phyloP scores from a whole-genome alignment of 495 filamentous ascomycete species.

The Podospora bellae-mahoneyi region DNA sequence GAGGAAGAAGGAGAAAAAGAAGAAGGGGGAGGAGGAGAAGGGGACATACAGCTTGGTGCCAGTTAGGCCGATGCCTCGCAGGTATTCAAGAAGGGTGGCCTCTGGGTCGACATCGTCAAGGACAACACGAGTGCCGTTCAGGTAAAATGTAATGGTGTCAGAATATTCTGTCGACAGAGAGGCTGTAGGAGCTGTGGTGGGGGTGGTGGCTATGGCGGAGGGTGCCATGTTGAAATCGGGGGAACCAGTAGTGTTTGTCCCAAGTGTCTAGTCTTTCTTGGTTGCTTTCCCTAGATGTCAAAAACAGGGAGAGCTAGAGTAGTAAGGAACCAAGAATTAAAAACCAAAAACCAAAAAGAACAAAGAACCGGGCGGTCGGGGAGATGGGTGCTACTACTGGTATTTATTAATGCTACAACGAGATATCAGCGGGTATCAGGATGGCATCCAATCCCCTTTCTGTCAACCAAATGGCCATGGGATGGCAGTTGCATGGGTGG shows the following conservation, averaged over 20 bases:
- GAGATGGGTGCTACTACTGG: neutral
- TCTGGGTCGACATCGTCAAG: slow-evolving; percentile 85
- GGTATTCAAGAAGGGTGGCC: slow-evolving; percentile 87
- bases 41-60: slow-evolving; percentile 56
- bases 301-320: neutral
- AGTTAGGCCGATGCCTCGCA: slow-evolving; percentile 85
- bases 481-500: neutral
- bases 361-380: neutral
- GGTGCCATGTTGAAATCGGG: slow-evolving; percentile 42
- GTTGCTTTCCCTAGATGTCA: neutral
- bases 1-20: no score
- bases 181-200: slow-evolving; percentile 27
- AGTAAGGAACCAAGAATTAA: neutral
- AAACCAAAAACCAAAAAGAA: neutral
- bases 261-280: neutral
- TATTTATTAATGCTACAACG: neutral
- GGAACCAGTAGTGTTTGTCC: neutral
- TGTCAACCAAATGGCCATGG: neutral
- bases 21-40: neutral
- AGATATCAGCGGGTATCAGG: no score
- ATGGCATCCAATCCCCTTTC: neutral
- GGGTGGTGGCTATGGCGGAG: slow-evolving; percentile 42
- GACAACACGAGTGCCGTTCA: slow-evolving; percentile 89
- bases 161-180: slow-evolving; percentile 41
- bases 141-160: slow-evolving; percentile 73